These are phyloP conservation scores for Sclerotinia nivalis DNA, from an alignment of 2,329 filamentous ascomycete species.

Conservation along the genomic window DNA sequence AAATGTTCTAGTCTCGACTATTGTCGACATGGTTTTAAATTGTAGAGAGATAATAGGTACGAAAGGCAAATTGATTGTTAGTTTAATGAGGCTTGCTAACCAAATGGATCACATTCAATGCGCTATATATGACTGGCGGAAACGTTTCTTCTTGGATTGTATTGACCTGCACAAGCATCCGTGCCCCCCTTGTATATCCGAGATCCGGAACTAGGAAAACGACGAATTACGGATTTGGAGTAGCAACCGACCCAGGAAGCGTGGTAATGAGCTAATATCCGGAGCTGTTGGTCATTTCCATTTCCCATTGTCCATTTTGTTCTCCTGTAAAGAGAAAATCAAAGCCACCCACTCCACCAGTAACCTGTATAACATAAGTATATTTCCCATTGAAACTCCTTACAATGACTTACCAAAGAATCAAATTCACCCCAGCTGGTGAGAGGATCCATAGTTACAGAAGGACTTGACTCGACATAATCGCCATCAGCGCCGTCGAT, in stretches of 20 bases:
- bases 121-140: slow-evolving; percentile 16
- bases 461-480: slow-evolving; percentile 24
- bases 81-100: background rate
- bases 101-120: background rate
- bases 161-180: slow-evolving; percentile 9
- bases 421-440: slow-evolving; percentile 40
- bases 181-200: slow-evolving; percentile 17
- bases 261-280: background rate
- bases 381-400: background rate
- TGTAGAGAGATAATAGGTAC: background rate
- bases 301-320: slow-evolving; percentile 25
- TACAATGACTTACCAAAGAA: slow-evolving; percentile 34
- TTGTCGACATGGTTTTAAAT: slow-evolving; percentile 5
- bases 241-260: background rate
- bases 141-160: slow-evolving; percentile 4
- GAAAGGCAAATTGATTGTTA: background rate
- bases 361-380: slow-evolving; percentile 27
- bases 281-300: slow-evolving; percentile 3
- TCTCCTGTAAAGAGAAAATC: slow-evolving; percentile 29
- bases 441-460: slow-evolving; percentile 31
- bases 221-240: background rate
- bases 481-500: slow-evolving; percentile 22
- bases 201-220: slow-evolving; percentile 20
- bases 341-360: slow-evolving; percentile 28
- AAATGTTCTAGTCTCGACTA: slow-evolving; percentile 9